These are phyloP conservation scores for Curvularia spicifera DNA, from an alignment of 2,329 filamentous ascomycete species.

Conservation along the genomic window DNA sequence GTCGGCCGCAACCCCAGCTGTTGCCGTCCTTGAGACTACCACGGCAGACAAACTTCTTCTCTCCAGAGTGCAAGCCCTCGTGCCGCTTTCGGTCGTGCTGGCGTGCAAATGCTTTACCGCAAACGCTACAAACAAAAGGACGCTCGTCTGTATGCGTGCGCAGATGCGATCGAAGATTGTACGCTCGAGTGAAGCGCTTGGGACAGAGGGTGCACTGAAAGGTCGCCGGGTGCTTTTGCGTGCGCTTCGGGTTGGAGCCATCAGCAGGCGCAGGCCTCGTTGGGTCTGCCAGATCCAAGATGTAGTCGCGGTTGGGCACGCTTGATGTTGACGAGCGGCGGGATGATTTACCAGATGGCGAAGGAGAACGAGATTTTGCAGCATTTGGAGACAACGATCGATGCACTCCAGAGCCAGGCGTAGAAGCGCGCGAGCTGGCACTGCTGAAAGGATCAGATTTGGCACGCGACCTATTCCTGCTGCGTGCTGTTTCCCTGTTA, in stretches of 20 bases:
- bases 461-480: slow-evolving; percentile 61
- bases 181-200: slow-evolving; percentile 94
- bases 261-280: slow-evolving; percentile 69
- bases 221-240: slow-evolving; percentile 95
- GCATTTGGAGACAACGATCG: slow-evolving; percentile 54
- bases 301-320: slow-evolving; percentile 71
- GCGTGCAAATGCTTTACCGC: slow-evolving; percentile 94
- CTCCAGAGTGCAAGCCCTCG: slow-evolving; percentile 92
- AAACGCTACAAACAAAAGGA: slow-evolving; percentile 96
- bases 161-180: slow-evolving; percentile 93
- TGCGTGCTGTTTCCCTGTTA: slow-evolving; percentile 54
- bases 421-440: slow-evolving; percentile 54
- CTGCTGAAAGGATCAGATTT: slow-evolving; percentile 67
- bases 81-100: slow-evolving; percentile 98
- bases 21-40: slow-evolving; percentile 83
- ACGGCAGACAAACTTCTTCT: slow-evolving; percentile 98
- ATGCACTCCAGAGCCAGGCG: slow-evolving; percentile 47
- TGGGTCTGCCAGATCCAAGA: slow-evolving; percentile 89
- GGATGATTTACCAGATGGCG: slow-evolving; percentile 56
- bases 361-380: slow-evolving; percentile 55
- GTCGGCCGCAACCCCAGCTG: slow-evolving; percentile 89
- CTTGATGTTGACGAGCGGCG: slow-evolving; percentile 60
- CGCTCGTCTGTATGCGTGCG: slow-evolving; percentile 97
- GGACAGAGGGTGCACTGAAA: slow-evolving; percentile 95
- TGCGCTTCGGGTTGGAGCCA: slow-evolving; percentile 69